Evolutionary conservation across 2,329 filamentous ascomycete species (phyloP).

Genomic region (Chrysosphaeria jannelii): DNA sequence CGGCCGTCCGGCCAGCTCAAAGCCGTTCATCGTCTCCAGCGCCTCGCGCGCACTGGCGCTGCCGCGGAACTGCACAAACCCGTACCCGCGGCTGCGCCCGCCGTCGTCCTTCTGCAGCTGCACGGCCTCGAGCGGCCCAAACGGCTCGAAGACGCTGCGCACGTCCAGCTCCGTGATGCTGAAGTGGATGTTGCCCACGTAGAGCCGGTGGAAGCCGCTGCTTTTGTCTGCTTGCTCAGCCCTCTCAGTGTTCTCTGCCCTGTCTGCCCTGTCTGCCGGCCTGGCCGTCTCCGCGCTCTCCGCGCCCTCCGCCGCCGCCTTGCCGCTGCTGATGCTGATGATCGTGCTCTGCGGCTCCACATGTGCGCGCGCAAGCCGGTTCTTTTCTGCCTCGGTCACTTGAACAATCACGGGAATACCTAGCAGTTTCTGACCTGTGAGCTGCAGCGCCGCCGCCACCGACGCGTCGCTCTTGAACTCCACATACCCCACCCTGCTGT

Average conservation of each 20-base stretch:
- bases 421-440: constrained; percentile 95
- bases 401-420: constrained; percentile 97
- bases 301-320: neutral
- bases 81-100: constrained; percentile 76
- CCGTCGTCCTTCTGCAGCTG: constrained; percentile 91
- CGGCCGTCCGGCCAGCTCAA: constrained; percentile 85
- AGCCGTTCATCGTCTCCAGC: constrained; percentile 96
- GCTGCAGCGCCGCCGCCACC: constrained; percentile 74
- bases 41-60: constrained; percentile 78
- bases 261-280: neutral
- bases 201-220: constrained; percentile 57
- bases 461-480: constrained; percentile 95
- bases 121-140: constrained; percentile 90
- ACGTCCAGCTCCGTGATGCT: constrained; percentile 92
- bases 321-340: constrained; percentile 1
- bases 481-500: constrained; percentile 85
- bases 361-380: constrained; percentile 60
- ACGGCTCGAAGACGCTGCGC: constrained; percentile 88
- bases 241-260: neutral
- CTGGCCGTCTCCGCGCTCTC: neutral
- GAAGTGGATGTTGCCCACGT: constrained; percentile 98
- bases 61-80: constrained; percentile 94
- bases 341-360: constrained; percentile 27
- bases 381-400: constrained; percentile 97
- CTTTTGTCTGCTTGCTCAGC: neutral